A percentile compares a stretch with the other conserved stretches of the same genome.
These are phyloP conservation scores for Naganishia sp. DNA, from an alignment of 1,284 basidiomycete species.

Conservation along the genomic window DNA sequence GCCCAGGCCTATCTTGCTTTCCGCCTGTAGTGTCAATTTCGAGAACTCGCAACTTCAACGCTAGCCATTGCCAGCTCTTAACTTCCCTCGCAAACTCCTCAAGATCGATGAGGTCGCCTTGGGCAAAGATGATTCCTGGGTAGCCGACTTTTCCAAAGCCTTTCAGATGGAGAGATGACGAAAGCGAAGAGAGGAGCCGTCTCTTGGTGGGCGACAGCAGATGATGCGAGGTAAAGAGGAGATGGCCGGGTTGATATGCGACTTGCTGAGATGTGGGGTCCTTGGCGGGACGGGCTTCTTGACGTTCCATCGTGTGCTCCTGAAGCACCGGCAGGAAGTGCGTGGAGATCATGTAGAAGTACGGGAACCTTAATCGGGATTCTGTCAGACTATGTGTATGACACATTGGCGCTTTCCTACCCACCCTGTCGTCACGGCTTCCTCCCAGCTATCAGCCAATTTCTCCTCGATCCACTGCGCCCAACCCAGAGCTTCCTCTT, in stretches of 20 bases:
- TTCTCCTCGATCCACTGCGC: slow-evolving; percentile 58
- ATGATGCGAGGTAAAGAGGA: slow-evolving; percentile 71
- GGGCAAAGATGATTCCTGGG: slow-evolving; percentile 70
- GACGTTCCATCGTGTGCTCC: slow-evolving; percentile 50
- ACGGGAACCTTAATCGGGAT: slow-evolving; percentile 58
- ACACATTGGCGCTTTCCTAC: slow-evolving; percentile 41
- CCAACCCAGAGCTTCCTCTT: slow-evolving; percentile 57
- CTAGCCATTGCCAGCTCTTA: slow-evolving; percentile 75
- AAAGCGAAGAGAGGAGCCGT: slow-evolving; percentile 64
- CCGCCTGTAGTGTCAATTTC: slow-evolving; percentile 52
- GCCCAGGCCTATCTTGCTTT: slow-evolving; percentile 33
- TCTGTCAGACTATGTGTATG: slow-evolving; percentile 16
- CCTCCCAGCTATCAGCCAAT: slow-evolving; percentile 55
- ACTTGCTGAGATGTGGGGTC: background rate
- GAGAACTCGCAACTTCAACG: slow-evolving; percentile 64
- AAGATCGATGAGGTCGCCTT: slow-evolving; percentile 60
- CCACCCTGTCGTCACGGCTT: slow-evolving; percentile 59
- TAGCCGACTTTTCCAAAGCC: slow-evolving; percentile 74
- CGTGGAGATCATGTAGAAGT: slow-evolving; percentile 63
- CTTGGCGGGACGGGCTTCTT: slow-evolving; percentile 31
- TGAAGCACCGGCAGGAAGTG: slow-evolving; percentile 63
- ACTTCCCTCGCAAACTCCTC: slow-evolving; percentile 67
- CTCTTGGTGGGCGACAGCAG: slow-evolving; percentile 69
- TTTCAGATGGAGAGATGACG: slow-evolving; percentile 60
- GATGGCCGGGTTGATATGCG: slow-evolving; percentile 56